These are phyloP conservation scores for Candolleomyces aberdarensis DNA, from an alignment of 768 basidiomycete genomes.

Conservation along the genomic window DNA sequence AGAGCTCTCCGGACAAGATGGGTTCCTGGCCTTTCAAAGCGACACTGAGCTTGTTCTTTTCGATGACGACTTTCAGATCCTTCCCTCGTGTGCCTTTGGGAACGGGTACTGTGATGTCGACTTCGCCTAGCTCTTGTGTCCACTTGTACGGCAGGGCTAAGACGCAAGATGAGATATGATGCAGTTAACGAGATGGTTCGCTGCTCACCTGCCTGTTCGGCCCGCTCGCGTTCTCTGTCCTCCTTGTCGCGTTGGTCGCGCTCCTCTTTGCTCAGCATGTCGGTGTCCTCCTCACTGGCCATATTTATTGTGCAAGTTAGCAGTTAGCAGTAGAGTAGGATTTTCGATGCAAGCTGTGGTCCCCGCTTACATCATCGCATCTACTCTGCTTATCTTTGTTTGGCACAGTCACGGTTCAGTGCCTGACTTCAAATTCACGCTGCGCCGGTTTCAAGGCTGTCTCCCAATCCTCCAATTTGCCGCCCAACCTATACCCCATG, in stretches of 20 bases:
- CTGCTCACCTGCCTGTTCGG: conserved; percentile 80
- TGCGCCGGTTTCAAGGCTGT: not conserved
- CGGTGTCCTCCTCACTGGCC: conserved; percentile 44
- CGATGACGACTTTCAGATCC: conserved; percentile 69
- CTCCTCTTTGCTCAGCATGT: conserved; percentile 75
- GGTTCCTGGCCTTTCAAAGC: conserved; percentile 83
- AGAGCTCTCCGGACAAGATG: conserved; percentile 87
- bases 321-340: not conserved
- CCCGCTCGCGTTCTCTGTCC: conserved; percentile 64
- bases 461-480: not conserved
- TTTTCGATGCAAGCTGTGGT: not conserved
- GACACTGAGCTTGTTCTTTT: conserved; percentile 81
- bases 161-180: conserved; percentile 18
- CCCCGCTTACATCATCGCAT: conserved; percentile 3
- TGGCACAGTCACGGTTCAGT: conserved; percentile 2
- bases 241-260: conserved; percentile 68
- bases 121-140: conserved; percentile 86
- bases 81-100: conserved; percentile 83
- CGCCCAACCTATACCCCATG: conserved; percentile 38
- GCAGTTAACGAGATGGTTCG: conserved; percentile 13
- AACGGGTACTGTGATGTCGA: conserved; percentile 80
- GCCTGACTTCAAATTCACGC: not conserved
- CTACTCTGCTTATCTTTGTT: conserved; percentile 5
- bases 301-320: not conserved
- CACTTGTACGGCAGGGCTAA: conserved; percentile 87